These are phyloP conservation scores for Boechera stricta DNA, from an alignment of 345 rosid species.

Conservation along the genomic window DNA sequence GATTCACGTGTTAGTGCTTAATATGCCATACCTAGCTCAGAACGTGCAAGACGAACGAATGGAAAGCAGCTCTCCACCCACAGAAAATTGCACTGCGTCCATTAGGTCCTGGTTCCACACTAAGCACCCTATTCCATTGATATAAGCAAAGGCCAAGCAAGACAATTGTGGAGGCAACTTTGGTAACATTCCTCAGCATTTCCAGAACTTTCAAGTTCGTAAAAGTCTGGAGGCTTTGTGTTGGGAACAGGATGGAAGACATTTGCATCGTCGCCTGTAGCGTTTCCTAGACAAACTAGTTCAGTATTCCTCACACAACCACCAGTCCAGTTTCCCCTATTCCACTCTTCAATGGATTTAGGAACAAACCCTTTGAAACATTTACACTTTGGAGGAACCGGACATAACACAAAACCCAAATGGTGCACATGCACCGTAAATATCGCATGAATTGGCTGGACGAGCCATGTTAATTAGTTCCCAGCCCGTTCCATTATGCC, in stretches of 20 bases:
- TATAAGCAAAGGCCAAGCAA: slow-evolving; percentile 38
- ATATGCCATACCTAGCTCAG: slow-evolving; percentile 14
- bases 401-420: slow-evolving; percentile 30
- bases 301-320: slow-evolving; percentile 36
- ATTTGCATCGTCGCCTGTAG: slow-evolving; percentile 7
- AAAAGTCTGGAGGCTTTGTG: slow-evolving; percentile 38
- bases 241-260: slow-evolving; percentile 7
- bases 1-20: neutral
- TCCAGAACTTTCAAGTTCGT: neutral
- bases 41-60: slow-evolving; percentile 29
- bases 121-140: slow-evolving; percentile 34
- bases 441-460: neutral
- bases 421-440: slow-evolving; percentile 40
- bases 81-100: slow-evolving; percentile 11
- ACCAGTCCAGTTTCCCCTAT: slow-evolving; percentile 25
- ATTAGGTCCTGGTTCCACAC: slow-evolving; percentile 28
- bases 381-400: slow-evolving; percentile 3
- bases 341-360: slow-evolving; percentile 17
- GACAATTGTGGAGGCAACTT: slow-evolving; percentile 39
- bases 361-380: slow-evolving; percentile 42
- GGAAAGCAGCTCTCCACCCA: slow-evolving; percentile 11
- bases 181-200: neutral
- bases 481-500: slow-evolving; percentile 16
- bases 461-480: neutral
- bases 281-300: neutral